Percentiles rank a stretch among this genome's conserved stretches.
phyloP scores from a whole-genome alignment of 2,329 filamentous ascomycete species.

The Monosporascus sp. region DNA sequence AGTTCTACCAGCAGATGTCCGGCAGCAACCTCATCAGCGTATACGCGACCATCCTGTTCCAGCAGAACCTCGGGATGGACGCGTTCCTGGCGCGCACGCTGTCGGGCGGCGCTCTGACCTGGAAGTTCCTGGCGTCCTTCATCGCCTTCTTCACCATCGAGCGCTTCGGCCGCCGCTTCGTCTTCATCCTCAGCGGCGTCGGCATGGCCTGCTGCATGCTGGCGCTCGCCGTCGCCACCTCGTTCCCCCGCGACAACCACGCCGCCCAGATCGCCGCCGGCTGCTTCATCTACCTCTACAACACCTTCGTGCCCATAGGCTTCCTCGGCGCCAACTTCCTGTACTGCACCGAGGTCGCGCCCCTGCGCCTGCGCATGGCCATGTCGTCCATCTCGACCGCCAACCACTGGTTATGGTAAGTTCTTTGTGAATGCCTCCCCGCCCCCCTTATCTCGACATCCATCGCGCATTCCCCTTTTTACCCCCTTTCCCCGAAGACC shows the following conservation, averaged over 20 bases:
- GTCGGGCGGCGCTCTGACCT: conserved; percentile 46
- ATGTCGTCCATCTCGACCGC: conserved; percentile 53
- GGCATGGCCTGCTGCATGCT: conserved; percentile 53
- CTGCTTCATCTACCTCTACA: conserved; percentile 55
- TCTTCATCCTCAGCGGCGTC: conserved; percentile 46
- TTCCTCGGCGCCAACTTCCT: conserved; percentile 56
- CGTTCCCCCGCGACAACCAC: conserved; percentile 38
- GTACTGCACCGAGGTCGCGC: conserved; percentile 54
- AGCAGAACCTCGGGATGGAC: conserved; percentile 35
- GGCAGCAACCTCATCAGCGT: conserved; percentile 44
- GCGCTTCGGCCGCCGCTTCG: conserved; percentile 41
- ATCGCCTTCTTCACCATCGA: conserved; percentile 46
- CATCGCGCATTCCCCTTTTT: no score
- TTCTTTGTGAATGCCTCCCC: background rate
- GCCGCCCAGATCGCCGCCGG: conserved; percentile 45
- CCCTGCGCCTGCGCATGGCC: conserved; percentile 43
- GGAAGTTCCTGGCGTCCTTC: conserved; percentile 43
- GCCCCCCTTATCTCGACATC: background rate
- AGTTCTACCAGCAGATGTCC: conserved; percentile 46
- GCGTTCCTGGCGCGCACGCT: conserved; percentile 35
- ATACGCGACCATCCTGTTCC: conserved; percentile 37
- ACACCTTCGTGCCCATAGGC: conserved; percentile 55
- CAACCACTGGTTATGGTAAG: conserved; percentile 45
- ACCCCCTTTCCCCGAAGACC: no score
- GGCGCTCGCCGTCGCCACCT: conserved; percentile 46